Evolutionary conservation across 495 filamentous ascomycete species (phyloP).

Genomic region (Bacidia gigantensis): DNA sequence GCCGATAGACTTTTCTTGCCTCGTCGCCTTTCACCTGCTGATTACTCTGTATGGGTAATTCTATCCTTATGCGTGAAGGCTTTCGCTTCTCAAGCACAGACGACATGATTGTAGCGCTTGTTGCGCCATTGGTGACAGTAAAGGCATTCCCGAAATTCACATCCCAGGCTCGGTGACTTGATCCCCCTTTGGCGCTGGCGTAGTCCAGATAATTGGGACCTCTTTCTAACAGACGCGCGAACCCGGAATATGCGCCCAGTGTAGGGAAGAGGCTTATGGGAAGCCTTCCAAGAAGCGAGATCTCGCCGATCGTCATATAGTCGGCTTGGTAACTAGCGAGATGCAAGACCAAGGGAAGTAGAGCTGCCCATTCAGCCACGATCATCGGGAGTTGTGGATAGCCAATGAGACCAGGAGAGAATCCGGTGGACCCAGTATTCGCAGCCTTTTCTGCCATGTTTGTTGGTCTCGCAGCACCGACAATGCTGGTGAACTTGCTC

Average conservation of each 20-base stretch:
- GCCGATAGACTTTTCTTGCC: no score
- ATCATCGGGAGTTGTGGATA: background rate
- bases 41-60: background rate
- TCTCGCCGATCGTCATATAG: conserved; percentile 3
- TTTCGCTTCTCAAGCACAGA: background rate
- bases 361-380: background rate
- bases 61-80: background rate
- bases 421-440: no score
- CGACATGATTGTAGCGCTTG: conserved; percentile 9
- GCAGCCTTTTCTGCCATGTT: no score
- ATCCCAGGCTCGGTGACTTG: conserved; percentile 9
- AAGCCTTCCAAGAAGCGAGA: conserved; percentile 8
- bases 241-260: conserved; percentile 1
- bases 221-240: conserved; percentile 4
- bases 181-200: conserved; percentile 5
- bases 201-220: conserved; percentile 6
- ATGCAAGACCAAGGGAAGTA: conserved; percentile 7
- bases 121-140: conserved; percentile 13
- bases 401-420: background rate
- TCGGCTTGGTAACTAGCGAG: conserved; percentile 5
- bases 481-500: no score
- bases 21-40: no score
- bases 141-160: conserved; percentile 16
- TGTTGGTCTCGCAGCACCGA: no score
- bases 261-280: conserved; percentile 7